Evolutionary conservation across 23 red algal genomes (phyloP).

Genomic region (Gracilariopsis chorda): DNA sequence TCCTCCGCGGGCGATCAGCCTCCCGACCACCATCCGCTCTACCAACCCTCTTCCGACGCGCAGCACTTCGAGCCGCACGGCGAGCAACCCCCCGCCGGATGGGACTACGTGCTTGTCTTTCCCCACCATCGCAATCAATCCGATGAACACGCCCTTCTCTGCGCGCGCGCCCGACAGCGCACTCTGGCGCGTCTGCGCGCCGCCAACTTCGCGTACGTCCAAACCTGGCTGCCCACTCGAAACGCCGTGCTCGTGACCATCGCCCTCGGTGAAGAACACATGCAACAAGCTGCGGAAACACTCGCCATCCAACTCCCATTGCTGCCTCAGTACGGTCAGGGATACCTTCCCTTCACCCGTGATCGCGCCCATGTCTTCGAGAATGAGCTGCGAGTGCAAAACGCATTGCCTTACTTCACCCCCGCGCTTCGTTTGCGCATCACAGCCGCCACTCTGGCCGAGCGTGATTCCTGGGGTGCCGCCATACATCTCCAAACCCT

Average conservation of each 20-base stretch:
- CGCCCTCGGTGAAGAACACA: conserved; percentile 19
- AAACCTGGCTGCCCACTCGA: conserved; percentile 18
- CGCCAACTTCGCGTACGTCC: conserved; percentile 36
- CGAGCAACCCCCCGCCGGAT: conserved; percentile 8
- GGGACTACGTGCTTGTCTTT: conserved; percentile 72
- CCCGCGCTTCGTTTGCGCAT: conserved; percentile 21
- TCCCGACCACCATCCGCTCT: not conserved
- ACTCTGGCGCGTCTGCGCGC: conserved; percentile 1
- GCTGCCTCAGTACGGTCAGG: conserved; percentile 23
- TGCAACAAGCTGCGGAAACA: conserved; percentile 12
- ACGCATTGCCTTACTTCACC: conserved; percentile 45
- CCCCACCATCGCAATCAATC: not conserved
- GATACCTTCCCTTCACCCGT: conserved; percentile 11
- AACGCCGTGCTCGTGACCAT: conserved; percentile 30
- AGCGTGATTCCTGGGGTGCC: conserved; percentile 30
- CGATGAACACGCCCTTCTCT: conserved; percentile 11
- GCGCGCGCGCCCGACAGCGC: not conserved
- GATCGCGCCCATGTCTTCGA: conserved; percentile 27
- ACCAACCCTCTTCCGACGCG: not conserved
- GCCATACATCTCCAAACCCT: conserved; percentile 5
- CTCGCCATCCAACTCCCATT: conserved; percentile 18
- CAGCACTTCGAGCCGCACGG: not conserved
- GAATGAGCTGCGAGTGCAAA: not conserved
- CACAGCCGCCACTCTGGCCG: conserved; percentile 13
- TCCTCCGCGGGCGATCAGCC: not conserved